Evolutionary conservation across 805 yeast genomes (phyloP), one percentile per base, ranked within the genome.

Genomic region (Metschnikowia koreensis): DNA sequence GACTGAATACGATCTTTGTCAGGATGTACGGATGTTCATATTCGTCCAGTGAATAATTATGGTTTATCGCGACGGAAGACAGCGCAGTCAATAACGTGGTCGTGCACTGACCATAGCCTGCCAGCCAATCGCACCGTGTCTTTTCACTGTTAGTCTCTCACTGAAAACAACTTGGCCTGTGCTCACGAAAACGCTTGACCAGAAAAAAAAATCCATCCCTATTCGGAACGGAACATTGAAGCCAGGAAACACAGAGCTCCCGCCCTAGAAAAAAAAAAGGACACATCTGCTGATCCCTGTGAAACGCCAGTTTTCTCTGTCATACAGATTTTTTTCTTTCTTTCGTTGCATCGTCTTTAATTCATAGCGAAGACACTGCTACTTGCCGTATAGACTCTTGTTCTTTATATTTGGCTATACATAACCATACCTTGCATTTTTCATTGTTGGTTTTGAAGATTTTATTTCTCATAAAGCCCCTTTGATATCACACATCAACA

Each of bases 71-170:
- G 38, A 43, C 38, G 15, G 6, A 27, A 37, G 41, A 28, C 37
- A 37, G 31, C 16, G 31, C 28, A 12, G 13, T 22, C 40, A 13
- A 29, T 15, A 31, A 7, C 38, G 22, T 4, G 41, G 56, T 44
- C 57, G 62, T 57, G 62, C 58, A 52, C 53, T 38, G 9, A 42
- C 60, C 57, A 50, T 38, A 15, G 13, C 10, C 37, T 47, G 38
- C 53, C 58, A 59, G 62, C 62, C 62, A 59, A 59, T 59, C 53
- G 59, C 62, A 46, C 60, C 52, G 50, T 43, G 53, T 47, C 58
- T 48, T 58, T 58, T 58, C 59, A 49, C 41, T 50, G 55, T 57
- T 56, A 50, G 53, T 46, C 49, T 37, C 46, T 36, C 46, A 37
- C 38, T 10, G 44, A 48, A 49, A 44, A 44, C 48, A 44, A 44